phyloP scores from a whole-genome alignment of 106 monocot species.

The Dendrobium nobile region DNA sequence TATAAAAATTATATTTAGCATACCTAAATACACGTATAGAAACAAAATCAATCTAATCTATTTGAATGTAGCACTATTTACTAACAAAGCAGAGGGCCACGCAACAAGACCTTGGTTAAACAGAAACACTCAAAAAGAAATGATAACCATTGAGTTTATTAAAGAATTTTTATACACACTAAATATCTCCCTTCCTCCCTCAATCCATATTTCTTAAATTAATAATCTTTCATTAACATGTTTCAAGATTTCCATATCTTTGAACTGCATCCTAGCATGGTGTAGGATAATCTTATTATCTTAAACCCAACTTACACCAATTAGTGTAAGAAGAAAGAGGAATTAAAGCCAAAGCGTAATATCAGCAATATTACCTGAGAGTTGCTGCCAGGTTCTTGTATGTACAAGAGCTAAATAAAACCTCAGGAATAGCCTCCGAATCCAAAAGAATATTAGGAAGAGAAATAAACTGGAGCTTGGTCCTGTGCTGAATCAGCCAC shows the following conservation, averaged over 20 bases:
- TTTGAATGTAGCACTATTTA: not conserved
- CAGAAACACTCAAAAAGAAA: not conserved
- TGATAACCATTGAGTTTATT: not conserved
- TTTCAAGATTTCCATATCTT: not conserved
- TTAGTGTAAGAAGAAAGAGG: not conserved
- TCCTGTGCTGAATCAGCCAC: constrained; percentile 52
- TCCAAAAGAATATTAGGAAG: constrained; percentile 89
- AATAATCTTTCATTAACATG: not conserved
- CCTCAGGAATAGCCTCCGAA: constrained; percentile 66
- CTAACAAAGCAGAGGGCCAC: not conserved
- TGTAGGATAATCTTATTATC: not conserved
- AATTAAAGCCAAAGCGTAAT: not conserved
- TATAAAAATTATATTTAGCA: not conserved
- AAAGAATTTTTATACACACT: not conserved
- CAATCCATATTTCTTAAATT: not conserved
- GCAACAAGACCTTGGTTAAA: too few relatives aligned
- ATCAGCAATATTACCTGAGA: constrained; percentile 43
- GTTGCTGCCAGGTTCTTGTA: constrained; percentile 39
- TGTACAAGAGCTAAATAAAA: constrained; percentile 65
- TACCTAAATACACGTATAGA: not conserved
- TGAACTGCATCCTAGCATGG: not conserved
- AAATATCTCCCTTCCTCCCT: not conserved
- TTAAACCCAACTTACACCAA: not conserved
- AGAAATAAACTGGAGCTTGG: constrained; percentile 69
- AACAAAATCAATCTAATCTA: not conserved